These are phyloP conservation scores for Dactylellina haptotyla DNA, from an alignment of 2,329 filamentous ascomycete genomes.

Conservation along the genomic window DNA sequence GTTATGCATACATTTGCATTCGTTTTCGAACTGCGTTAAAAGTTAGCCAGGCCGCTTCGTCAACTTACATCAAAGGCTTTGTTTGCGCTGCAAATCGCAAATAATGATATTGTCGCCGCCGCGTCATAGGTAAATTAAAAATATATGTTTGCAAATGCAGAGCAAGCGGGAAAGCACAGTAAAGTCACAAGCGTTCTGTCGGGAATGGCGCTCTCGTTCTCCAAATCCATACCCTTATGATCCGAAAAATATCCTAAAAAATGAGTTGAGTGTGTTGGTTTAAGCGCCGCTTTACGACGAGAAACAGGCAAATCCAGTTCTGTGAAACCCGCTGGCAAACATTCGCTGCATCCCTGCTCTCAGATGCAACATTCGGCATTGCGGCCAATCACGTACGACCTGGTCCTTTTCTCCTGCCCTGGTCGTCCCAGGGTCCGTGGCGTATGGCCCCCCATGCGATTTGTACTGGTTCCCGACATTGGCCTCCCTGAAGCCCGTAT, in stretches of 20 bases:
- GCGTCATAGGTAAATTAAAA: slow-evolving; percentile 3
- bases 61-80: slow-evolving; percentile 36
- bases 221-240: slow-evolving; percentile 13
- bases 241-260: slow-evolving; percentile 16
- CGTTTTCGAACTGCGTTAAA: slow-evolving; percentile 25
- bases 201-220: slow-evolving; percentile 27
- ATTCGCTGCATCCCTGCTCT: slow-evolving; percentile 26
- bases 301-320: slow-evolving; percentile 25
- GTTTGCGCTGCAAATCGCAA: slow-evolving; percentile 41
- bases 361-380: slow-evolving; percentile 6
- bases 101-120: slow-evolving; percentile 26
- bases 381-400: slow-evolving; percentile 22
- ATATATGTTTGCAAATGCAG: slow-evolving; percentile 8
- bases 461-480: slow-evolving; percentile 8
- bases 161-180: slow-evolving; percentile 28
- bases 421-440: slow-evolving; percentile 1
- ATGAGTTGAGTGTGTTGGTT: slow-evolving; percentile 45
- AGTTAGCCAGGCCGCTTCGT: slow-evolving; percentile 2
- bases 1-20: slow-evolving; percentile 10
- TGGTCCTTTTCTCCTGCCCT: background rate
- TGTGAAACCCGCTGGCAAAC: slow-evolving; percentile 44
- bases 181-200: slow-evolving; percentile 21
- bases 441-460: slow-evolving; percentile 14
- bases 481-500: slow-evolving; percentile 3
- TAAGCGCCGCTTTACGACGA: slow-evolving; percentile 42